Evolutionary conservation across 2,329 filamentous ascomycete species (phyloP).

Genomic region (Epichloe hybrida): DNA sequence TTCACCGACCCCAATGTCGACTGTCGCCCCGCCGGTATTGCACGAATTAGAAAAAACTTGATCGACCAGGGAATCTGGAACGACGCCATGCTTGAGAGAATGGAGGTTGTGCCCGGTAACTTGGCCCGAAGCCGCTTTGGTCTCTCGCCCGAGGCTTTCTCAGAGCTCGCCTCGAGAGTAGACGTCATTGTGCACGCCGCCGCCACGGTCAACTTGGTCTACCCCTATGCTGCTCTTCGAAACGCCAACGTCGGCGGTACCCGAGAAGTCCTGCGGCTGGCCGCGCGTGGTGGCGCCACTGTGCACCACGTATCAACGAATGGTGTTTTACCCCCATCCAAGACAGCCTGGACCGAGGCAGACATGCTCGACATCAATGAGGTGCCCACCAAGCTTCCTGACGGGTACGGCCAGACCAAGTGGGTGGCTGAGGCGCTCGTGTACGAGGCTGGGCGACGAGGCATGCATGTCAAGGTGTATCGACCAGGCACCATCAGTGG

Average conservation of each 20-base stretch:
- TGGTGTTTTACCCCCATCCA: constrained; percentile 59
- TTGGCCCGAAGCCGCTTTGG: constrained; percentile 56
- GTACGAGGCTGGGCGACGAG: constrained; percentile 52
- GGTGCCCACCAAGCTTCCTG: constrained; percentile 53
- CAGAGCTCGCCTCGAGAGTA: constrained; percentile 48
- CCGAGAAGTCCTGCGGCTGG: constrained; percentile 58
- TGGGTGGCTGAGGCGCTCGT: constrained; percentile 71
- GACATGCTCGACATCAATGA: constrained; percentile 52
- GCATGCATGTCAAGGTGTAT: constrained; percentile 57
- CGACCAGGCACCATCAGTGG: constrained; percentile 68
- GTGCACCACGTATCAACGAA: constrained; percentile 72
- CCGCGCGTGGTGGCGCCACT: constrained; percentile 52
- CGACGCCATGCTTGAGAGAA: constrained; percentile 63
- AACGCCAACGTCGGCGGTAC: constrained; percentile 71
- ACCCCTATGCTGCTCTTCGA: constrained; percentile 65
- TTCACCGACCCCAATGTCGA: constrained; percentile 54
- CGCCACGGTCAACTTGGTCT: constrained; percentile 68
- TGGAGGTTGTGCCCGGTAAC: constrained; percentile 64
- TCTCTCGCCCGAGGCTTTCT: constrained; percentile 50
- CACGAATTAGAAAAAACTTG: constrained; percentile 60
- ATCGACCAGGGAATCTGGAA: constrained; percentile 69
- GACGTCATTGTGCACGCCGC: constrained; percentile 67
- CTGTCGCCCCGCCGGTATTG: constrained; percentile 52
- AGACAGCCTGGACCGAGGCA: constrained; percentile 58
- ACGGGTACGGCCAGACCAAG: constrained; percentile 69